A percentile compares a stretch with the other conserved stretches of the same genome.
Conservation (phyloP, 129 eudicot species). For the Artemisia annua region DNA sequence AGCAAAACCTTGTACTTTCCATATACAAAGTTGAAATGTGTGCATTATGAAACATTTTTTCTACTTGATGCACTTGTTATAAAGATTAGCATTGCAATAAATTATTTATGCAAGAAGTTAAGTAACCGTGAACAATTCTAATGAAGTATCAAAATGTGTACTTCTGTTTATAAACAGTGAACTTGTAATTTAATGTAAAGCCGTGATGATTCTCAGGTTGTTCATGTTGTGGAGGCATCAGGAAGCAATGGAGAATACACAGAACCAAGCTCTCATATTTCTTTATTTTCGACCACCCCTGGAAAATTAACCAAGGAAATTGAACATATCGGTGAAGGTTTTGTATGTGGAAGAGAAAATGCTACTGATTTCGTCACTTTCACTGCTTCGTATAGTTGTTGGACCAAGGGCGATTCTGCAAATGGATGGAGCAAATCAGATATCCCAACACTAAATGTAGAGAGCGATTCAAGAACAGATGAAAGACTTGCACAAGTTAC, state of each 20-base stretch:
- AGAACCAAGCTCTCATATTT: slow-evolving; percentile 60
- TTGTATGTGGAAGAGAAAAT: slow-evolving; percentile 76
- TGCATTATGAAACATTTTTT: slow-evolving; percentile 1
- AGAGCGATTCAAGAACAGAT: slow-evolving; percentile 47
- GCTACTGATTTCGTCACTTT: slow-evolving; percentile 80
- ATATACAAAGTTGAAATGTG: not conserved
- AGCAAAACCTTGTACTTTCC: not conserved
- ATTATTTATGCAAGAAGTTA: not conserved
- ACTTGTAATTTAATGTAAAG: slow-evolving; percentile 3
- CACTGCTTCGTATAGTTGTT: slow-evolving; percentile 69
- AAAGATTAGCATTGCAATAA: not conserved
- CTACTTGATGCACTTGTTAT: not conserved
- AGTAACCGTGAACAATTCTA: not conserved
- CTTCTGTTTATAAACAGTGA: slow-evolving; percentile 13
- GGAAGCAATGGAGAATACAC: slow-evolving; percentile 40
- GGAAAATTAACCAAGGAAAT: slow-evolving; percentile 76
- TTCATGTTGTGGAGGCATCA: slow-evolving; percentile 88
- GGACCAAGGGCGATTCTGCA: slow-evolving; percentile 44
- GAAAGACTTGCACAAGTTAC: slow-evolving; percentile 54
- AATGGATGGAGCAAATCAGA: slow-evolving; percentile 69
- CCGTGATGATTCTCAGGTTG: slow-evolving; percentile 57
- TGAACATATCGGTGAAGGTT: slow-evolving; percentile 69
- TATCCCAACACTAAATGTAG: slow-evolving; percentile 56
- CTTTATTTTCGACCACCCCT: slow-evolving; percentile 81
- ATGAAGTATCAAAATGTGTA: not conserved